A percentile compares a stretch with the other conserved stretches of the same genome.
These are phyloP conservation scores for Penicillium angulare DNA, from an alignment of 495 filamentous ascomycete species.

Conservation along the genomic window DNA sequence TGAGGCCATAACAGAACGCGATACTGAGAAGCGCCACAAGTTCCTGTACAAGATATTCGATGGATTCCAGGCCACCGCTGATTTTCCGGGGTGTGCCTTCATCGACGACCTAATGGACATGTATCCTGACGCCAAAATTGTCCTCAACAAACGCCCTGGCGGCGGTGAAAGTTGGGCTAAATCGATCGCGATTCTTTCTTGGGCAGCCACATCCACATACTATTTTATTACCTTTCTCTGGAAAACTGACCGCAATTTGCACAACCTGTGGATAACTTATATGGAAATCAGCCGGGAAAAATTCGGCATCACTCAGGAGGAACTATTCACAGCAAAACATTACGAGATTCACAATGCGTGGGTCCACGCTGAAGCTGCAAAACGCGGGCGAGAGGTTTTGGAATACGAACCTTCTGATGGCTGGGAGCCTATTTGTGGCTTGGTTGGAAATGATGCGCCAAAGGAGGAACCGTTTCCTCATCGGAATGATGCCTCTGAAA, in stretches of 20 bases:
- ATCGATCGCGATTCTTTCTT: slow-evolving; percentile 5
- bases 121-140: slow-evolving; percentile 30
- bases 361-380: slow-evolving; percentile 6
- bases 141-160: slow-evolving; percentile 25
- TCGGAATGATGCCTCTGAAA: slow-evolving; percentile 19
- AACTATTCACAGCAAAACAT: slow-evolving; percentile 9
- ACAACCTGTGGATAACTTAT: not conserved
- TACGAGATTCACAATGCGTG: slow-evolving; percentile 14
- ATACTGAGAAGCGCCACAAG: slow-evolving; percentile 18
- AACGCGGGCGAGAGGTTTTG: slow-evolving; percentile 15
- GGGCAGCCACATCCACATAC: not conserved
- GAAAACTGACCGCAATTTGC: slow-evolving; percentile 10
- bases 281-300: not conserved
- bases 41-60: slow-evolving; percentile 21
- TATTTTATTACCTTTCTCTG: slow-evolving; percentile 3
- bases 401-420: slow-evolving; percentile 28
- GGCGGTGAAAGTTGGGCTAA: slow-evolving; percentile 10
- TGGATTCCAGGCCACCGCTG: slow-evolving; percentile 18
- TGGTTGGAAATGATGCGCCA: slow-evolving; percentile 20
- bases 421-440: slow-evolving; percentile 27
- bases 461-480: slow-evolving; percentile 23
- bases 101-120: slow-evolving; percentile 34
- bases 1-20: slow-evolving; percentile 13
- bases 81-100: slow-evolving; percentile 24
- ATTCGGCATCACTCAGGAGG: not conserved